Evolutionary conservation across 140 eudicot genomes (phyloP).

Genomic region (Flaveria floridana): DNA sequence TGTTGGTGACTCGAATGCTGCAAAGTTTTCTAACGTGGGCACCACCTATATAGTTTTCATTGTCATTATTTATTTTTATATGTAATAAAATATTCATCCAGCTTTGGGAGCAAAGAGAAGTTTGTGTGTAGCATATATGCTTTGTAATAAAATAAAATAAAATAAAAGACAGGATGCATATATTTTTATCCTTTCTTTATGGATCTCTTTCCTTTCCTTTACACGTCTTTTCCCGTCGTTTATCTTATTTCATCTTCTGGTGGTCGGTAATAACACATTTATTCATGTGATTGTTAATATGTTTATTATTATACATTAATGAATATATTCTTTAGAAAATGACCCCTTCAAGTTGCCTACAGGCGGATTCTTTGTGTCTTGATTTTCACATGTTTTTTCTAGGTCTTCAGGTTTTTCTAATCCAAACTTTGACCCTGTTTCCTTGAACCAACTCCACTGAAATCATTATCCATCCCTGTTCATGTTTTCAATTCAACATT

Average conservation of each 20-base stretch:
- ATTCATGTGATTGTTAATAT: not conserved
- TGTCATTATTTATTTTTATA: not conserved
- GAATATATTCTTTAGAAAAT: not conserved
- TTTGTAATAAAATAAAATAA: no score
- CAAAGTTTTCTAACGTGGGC: not conserved
- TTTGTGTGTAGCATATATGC: not conserved
- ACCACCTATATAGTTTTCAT: not conserved
- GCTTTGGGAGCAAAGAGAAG: not conserved
- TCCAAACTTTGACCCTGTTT: conserved; percentile 19
- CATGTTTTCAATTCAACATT: not conserved
- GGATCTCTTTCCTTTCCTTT: not conserved
- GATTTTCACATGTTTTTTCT: conserved; percentile 33
- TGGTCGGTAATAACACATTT: not conserved
- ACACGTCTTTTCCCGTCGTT: not conserved
- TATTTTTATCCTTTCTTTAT: no score
- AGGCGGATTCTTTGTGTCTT: conserved; percentile 29
- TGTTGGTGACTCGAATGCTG: not conserved
- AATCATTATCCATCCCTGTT: not conserved
- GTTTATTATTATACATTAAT: not conserved
- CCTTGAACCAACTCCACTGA: not conserved
- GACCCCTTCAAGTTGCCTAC: conserved; percentile 31
- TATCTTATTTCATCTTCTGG: not conserved
- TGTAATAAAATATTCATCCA: not conserved
- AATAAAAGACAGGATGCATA: no score
- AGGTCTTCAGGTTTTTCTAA: not conserved